Percentiles rank a stretch among this genome's conserved stretches.
phyloP scores from a whole-genome alignment of 2,329 filamentous ascomycete species.

The Colletotrichum tofieldiae region DNA sequence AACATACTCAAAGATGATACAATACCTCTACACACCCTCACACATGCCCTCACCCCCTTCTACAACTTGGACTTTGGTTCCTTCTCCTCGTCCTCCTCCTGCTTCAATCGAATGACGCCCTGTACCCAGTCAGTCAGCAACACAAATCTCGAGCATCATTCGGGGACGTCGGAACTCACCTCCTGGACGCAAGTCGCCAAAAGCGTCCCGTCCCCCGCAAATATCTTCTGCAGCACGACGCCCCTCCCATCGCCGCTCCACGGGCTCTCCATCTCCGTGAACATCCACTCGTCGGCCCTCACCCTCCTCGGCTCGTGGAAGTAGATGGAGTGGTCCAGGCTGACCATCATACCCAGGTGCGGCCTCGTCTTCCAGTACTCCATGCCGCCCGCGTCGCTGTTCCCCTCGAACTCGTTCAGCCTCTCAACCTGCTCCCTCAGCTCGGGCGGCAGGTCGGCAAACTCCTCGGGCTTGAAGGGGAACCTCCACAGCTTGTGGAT shows the following conservation, averaged over 20 bases:
- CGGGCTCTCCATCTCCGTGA: conserved; percentile 84
- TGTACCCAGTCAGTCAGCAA: conserved; percentile 49
- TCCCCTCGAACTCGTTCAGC: conserved; percentile 61
- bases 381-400: conserved; percentile 58
- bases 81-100: conserved; percentile 52
- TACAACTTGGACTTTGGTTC: conserved; percentile 55
- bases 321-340: conserved; percentile 82
- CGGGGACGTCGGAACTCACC: conserved; percentile 59
- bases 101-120: conserved; percentile 68
- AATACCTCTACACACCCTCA: not conserved
- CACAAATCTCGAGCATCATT: not conserved
- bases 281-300: conserved; percentile 82
- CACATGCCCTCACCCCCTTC: not conserved
- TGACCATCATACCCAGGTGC: conserved; percentile 87
- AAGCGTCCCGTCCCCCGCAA: conserved; percentile 78
- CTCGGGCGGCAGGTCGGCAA: conserved; percentile 65
- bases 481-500: conserved; percentile 87
- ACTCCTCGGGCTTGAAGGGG: conserved; percentile 67
- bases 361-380: conserved; percentile 68
- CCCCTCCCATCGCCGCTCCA: conserved; percentile 86
- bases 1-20: not conserved
- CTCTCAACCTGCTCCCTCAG: conserved; percentile 54
- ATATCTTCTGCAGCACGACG: conserved; percentile 83
- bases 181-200: conserved; percentile 88
- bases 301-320: conserved; percentile 75